These are phyloP conservation scores for Russula sp. DNA, from an alignment of 768 basidiomycete species.

Conservation along the genomic window DNA sequence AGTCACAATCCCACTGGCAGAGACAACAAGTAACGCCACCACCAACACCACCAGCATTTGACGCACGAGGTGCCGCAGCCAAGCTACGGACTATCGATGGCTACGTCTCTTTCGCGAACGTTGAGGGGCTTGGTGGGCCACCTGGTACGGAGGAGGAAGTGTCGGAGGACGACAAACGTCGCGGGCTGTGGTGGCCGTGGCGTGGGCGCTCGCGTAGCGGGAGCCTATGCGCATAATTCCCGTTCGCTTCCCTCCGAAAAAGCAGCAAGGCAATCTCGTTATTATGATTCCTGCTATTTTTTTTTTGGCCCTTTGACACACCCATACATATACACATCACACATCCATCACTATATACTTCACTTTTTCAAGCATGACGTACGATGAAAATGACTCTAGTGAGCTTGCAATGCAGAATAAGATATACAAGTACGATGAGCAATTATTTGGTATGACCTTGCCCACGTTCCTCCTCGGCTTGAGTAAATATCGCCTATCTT, in stretches of 20 bases:
- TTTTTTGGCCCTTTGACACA: background rate
- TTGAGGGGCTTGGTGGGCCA: constrained; percentile 61
- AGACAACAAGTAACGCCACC: constrained; percentile 22
- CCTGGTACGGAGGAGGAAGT: constrained; percentile 37
- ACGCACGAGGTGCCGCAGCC: constrained; percentile 54
- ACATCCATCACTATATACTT: background rate
- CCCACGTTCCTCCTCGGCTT: background rate
- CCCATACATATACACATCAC: constrained; percentile 2
- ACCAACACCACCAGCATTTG: constrained; percentile 39
- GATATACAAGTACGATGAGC: background rate
- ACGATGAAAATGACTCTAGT: constrained; percentile 1
- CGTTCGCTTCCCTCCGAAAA: background rate
- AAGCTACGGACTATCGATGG: constrained; percentile 50
- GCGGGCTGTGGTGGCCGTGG: constrained; percentile 16
- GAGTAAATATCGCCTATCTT: background rate
- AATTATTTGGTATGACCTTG: background rate
- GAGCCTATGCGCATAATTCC: constrained; percentile 1
- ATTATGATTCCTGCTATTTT: background rate
- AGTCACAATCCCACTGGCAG: background rate
- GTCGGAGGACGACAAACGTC: constrained; percentile 2
- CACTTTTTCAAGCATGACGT: background rate
- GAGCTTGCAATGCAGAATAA: background rate
- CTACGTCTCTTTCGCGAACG: constrained; percentile 59
- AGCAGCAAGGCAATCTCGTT: background rate
- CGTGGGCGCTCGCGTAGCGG: constrained; percentile 10